Evolutionary conservation across 1,284 basidiomycete species (phyloP), one percentile per base, ranked within the genome.

Genomic region (Irpex sp.): DNA sequence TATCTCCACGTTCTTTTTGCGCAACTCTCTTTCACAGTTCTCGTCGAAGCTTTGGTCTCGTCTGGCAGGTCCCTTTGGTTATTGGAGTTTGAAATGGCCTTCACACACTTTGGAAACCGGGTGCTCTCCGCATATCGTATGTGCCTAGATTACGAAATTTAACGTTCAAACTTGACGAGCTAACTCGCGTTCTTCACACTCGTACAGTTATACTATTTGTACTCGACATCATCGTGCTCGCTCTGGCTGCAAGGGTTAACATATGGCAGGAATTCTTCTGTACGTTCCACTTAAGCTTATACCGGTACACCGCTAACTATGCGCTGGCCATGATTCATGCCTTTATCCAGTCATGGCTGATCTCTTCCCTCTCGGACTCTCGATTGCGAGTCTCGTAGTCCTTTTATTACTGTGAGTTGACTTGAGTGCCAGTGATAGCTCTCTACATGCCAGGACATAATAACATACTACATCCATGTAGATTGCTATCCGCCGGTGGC

Each of bases 231-330:
- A 72, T 88, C 62, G 87, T 89, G n/a, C 81, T 91, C 45, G 89
- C 83, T 13, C 83, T 90, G 70, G 83, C 89, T 3, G 80, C 86
- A 13, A 82, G 84, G 67, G 86, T 91, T 59, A 90, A 90, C 78
- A 78, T 82, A 22, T 90, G 88, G 76, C 88, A 89, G 75, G 86
- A 88, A 42, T 91, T 87, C 77, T 91, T 88, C 81, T 91, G 89
- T 90, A 74, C 75, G 87, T 80, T 15, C 15, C 24, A 20, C 20
- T 20, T 59, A n/a, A 10, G 22, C 13, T 3, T 22, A 10, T 10
- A 22, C 18, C 22, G 64, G 72, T 45, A 70, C 45, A 24, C 44
- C 15, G 24, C 18, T 38, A 54, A 60, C 27, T 42, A 10, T 3
- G 15, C 6, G 20, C 32, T 65, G 27, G 58, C 68, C 32, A 62